Evolutionary conservation across 2,329 filamentous ascomycete genomes (phyloP).

Genomic region (Neofusicoccum cordaticola): DNA sequence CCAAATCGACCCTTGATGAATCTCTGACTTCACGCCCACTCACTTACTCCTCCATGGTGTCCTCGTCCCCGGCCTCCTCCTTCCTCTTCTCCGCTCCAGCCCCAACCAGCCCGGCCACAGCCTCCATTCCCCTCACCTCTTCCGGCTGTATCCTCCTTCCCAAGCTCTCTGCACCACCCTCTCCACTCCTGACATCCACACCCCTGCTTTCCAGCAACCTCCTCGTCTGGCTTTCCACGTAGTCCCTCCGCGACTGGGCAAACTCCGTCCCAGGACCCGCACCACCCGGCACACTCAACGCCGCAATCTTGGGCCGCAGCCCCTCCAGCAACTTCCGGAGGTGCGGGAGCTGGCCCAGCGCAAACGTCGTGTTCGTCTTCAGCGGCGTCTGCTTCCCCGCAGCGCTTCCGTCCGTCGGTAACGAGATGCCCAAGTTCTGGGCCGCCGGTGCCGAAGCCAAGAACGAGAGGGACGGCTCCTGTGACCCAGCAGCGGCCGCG

Average conservation of each 20-base stretch:
- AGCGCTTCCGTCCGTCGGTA: constrained; percentile 39
- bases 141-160: constrained; percentile 31
- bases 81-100: neutral
- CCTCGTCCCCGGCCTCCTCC: neutral
- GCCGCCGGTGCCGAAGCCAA: constrained; percentile 51
- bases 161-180: constrained; percentile 28
- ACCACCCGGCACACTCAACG: constrained; percentile 35
- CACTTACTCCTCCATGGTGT: constrained; percentile 9
- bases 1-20: neutral
- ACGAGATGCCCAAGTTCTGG: constrained; percentile 44
- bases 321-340: constrained; percentile 68
- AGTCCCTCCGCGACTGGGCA: constrained; percentile 70
- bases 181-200: constrained; percentile 48
- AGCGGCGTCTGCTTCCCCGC: constrained; percentile 38
- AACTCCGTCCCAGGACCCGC: constrained; percentile 35
- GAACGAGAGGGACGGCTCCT: constrained; percentile 50
- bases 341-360: constrained; percentile 77
- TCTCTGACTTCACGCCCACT: neutral
- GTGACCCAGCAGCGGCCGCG: neutral
- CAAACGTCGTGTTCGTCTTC: constrained; percentile 71
- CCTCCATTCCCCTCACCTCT: constrained; percentile 38
- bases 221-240: constrained; percentile 59
- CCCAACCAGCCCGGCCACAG: constrained; percentile 21
- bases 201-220: constrained; percentile 74
- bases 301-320: constrained; percentile 62